Evolutionary conservation across 2,329 filamentous ascomycete species (phyloP).

Genomic region (Colletotrichum abscissum): DNA sequence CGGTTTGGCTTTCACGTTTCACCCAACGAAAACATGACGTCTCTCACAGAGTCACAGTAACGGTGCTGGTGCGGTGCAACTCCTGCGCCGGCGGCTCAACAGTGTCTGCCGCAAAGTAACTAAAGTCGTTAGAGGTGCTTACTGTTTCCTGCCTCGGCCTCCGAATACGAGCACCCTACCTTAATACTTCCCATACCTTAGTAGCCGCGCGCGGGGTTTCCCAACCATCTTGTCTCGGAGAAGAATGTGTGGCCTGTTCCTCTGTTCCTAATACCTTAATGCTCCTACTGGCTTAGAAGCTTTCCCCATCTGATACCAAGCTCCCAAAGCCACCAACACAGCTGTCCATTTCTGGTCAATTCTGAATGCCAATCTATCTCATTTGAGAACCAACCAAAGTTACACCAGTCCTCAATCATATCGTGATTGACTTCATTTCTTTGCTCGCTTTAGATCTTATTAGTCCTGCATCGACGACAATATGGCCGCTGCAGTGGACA

Average conservation of each 20-base stretch:
- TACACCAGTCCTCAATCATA: not conserved
- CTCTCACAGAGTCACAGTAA: constrained; percentile 10
- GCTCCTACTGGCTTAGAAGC: not conserved
- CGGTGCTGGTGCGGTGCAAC: not conserved
- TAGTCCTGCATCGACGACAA: not conserved
- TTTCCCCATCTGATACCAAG: not conserved
- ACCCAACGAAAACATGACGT: constrained; percentile 32
- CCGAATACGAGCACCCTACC: not conserved
- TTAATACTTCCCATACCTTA: not conserved
- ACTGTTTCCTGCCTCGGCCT: not conserved
- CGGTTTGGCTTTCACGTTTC: constrained; percentile 19
- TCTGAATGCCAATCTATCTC: not conserved
- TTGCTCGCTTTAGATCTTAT: not conserved
- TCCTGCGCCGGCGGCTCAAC: not conserved
- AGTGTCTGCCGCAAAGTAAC: not conserved
- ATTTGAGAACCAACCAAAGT: not conserved
- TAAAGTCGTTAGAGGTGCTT: not conserved
- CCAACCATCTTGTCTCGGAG: not conserved
- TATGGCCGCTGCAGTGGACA: constrained; percentile 28
- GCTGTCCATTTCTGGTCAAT: not conserved
- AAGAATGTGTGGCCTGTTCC: not conserved
- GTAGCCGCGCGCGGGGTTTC: not conserved
- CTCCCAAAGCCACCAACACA: not conserved
- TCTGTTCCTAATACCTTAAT: not conserved
- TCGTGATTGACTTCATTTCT: not conserved